These are phyloP conservation scores for Colletotrichum incanum DNA, from an alignment of 2,329 filamentous ascomycete species.

Conservation along the genomic window DNA sequence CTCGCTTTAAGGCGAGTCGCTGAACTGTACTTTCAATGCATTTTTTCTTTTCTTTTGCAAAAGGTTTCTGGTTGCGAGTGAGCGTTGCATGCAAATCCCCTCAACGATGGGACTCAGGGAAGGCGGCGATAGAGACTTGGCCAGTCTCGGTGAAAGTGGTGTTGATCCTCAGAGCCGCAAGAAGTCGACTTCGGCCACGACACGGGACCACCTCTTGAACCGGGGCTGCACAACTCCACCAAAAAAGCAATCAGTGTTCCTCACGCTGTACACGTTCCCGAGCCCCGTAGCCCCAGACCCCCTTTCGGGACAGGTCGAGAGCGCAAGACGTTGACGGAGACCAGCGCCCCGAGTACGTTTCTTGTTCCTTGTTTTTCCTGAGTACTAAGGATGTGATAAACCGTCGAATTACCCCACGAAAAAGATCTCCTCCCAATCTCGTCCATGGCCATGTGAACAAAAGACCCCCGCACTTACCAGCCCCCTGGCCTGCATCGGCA, in stretches of 20 bases:
- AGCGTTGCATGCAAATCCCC: no score
- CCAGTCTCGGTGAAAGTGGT: background rate
- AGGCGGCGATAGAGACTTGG: background rate
- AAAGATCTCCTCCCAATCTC: background rate
- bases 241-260: background rate
- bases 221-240: background rate
- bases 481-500: conserved; percentile 6
- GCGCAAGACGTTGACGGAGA: background rate
- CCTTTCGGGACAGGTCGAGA: background rate
- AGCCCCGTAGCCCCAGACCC: no score
- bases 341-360: background rate
- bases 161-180: background rate
- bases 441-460: background rate
- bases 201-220: background rate
- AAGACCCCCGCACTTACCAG: background rate
- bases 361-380: background rate
- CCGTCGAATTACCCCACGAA: background rate
- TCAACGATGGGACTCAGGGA: background rate
- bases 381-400: no score
- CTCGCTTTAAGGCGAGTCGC: no score
- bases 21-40: no score
- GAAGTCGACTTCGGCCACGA: background rate
- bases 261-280: background rate
- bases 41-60: no score
- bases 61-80: background rate